Evolutionary conservation across 805 yeast genomes (phyloP).

Genomic region (Hanseniaspora lachancei): DNA sequence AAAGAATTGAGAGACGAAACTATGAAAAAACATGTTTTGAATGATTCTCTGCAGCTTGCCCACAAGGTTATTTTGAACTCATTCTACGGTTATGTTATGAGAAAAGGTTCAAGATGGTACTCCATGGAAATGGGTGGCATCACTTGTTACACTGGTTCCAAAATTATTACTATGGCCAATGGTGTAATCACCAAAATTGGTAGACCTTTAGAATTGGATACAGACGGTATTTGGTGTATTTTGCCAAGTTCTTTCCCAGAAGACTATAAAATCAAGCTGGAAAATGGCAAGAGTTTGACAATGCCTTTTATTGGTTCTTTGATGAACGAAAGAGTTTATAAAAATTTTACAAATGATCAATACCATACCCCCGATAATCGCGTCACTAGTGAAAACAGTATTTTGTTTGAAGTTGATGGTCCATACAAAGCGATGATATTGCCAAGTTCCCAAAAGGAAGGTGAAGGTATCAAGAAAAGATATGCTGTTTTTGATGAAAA

Average conservation of each 20-base stretch:
- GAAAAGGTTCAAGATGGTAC: constrained; percentile 98
- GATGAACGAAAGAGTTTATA: constrained; percentile 87
- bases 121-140: constrained; percentile 99
- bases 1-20: constrained; percentile 71
- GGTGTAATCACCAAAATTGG: constrained; percentile 83
- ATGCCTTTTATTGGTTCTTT: constrained; percentile 91
- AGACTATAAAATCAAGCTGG: constrained; percentile 54
- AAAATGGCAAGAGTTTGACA: constrained; percentile 62
- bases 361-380: constrained; percentile 78
- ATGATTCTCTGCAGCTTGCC: constrained; percentile 90
- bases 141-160: constrained; percentile 94
- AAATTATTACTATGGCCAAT: constrained; percentile 95
- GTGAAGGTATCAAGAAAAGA: constrained; percentile 87
- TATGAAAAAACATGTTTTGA: constrained; percentile 79
- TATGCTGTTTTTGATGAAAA: constrained; percentile 95
- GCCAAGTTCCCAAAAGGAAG: constrained; percentile 96
- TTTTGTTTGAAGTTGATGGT: constrained; percentile 96
- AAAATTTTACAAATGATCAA: constrained; percentile 82
- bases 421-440: constrained; percentile 95
- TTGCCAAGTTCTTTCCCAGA: constrained; percentile 90
- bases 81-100: constrained; percentile 95
- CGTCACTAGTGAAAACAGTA: constrained; percentile 67
- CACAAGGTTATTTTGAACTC: constrained; percentile 94
- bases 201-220: constrained; percentile 87
- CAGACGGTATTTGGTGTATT: constrained; percentile 99